These are phyloP conservation scores for Fusarium brachygibbosum DNA, from an alignment of 2,329 filamentous ascomycete genomes.

Conservation along the genomic window DNA sequence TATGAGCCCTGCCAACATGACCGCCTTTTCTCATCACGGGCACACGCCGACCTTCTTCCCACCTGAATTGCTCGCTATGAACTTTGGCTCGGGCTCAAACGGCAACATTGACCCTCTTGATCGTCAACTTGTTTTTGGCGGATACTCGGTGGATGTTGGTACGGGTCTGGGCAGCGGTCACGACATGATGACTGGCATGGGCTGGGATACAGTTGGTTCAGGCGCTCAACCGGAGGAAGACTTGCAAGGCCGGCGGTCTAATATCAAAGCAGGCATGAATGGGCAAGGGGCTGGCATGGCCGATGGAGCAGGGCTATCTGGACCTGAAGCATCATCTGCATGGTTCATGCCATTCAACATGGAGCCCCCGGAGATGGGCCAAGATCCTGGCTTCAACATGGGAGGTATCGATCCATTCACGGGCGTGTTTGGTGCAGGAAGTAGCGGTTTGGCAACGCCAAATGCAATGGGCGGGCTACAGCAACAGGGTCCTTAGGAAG, in stretches of 20 bases:
- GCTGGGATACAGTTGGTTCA: conserved; percentile 60
- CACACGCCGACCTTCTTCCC: conserved; percentile 61
- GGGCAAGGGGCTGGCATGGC: conserved; percentile 44
- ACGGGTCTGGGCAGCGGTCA: conserved; percentile 55
- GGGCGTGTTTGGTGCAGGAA: conserved; percentile 61
- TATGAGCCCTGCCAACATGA: conserved; percentile 64
- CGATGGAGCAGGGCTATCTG: conserved; percentile 46
- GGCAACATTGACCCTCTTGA: conserved; percentile 77
- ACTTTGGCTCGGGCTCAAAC: conserved; percentile 63
- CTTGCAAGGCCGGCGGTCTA: conserved; percentile 47
- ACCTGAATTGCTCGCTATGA: conserved; percentile 66
- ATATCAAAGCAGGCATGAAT: conserved; percentile 50
- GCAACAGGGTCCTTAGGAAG: conserved; percentile 50
- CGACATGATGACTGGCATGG: conserved; percentile 58
- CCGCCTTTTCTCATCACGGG: conserved; percentile 56
- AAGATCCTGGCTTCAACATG: conserved; percentile 61
- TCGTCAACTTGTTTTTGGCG: conserved; percentile 80
- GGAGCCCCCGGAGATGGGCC: conserved; percentile 76
- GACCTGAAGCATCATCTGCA: conserved; percentile 70
- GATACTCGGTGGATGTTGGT: conserved; percentile 70
- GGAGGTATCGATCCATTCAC: conserved; percentile 64
- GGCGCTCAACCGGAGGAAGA: conserved; percentile 49
- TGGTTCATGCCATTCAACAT: conserved; percentile 97
- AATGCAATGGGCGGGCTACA: conserved; percentile 53
- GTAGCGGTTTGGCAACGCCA: conserved; percentile 56